A percentile compares a stretch with the other conserved stretches of the same genome.
Conservation (phyloP, 805 yeast species). For the Zygoascus flipseniorum region DNA sequence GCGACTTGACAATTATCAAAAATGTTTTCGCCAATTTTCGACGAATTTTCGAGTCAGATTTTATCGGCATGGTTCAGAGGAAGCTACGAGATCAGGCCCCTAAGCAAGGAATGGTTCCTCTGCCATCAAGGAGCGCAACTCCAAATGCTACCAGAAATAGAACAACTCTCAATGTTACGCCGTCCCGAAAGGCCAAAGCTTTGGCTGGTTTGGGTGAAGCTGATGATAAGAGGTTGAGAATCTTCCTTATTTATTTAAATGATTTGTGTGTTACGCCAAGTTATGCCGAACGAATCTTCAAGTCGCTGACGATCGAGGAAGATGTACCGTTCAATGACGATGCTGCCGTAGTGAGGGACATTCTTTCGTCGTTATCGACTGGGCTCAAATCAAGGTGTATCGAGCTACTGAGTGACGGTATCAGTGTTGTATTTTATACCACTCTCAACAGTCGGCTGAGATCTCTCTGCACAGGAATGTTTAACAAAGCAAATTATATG, state of each 20-base stretch:
- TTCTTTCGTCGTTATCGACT: conserved; percentile 19
- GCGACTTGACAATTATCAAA: conserved; percentile 49
- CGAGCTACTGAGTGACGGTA: conserved; percentile 36
- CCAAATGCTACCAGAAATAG: conserved; percentile 4
- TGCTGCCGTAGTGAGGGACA: conserved; percentile 11
- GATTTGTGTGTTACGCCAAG: conserved; percentile 56
- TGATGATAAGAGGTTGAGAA: conserved; percentile 44
- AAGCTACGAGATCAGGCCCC: conserved; percentile 39
- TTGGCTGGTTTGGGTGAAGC: conserved; percentile 16
- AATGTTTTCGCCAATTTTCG: conserved; percentile 47
- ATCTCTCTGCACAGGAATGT: conserved; percentile 29
- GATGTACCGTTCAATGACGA: conserved; percentile 22
- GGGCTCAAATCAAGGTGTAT: conserved; percentile 29
- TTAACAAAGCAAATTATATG: conserved; percentile 35
- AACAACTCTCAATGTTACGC: background rate
- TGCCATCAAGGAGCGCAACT: conserved; percentile 11
- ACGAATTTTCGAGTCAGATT: conserved; percentile 55
- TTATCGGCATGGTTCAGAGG: conserved; percentile 46
- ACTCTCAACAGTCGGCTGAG: conserved; percentile 31
- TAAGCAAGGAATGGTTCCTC: conserved; percentile 20
- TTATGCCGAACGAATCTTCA: conserved; percentile 47
- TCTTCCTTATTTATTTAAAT: conserved; percentile 60
- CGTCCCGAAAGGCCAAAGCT: background rate
- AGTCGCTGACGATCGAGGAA: conserved; percentile 30
- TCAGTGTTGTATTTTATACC: conserved; percentile 33